Conservation (phyloP, 257 asterid species). For the Paulownia fortunei region DNA sequence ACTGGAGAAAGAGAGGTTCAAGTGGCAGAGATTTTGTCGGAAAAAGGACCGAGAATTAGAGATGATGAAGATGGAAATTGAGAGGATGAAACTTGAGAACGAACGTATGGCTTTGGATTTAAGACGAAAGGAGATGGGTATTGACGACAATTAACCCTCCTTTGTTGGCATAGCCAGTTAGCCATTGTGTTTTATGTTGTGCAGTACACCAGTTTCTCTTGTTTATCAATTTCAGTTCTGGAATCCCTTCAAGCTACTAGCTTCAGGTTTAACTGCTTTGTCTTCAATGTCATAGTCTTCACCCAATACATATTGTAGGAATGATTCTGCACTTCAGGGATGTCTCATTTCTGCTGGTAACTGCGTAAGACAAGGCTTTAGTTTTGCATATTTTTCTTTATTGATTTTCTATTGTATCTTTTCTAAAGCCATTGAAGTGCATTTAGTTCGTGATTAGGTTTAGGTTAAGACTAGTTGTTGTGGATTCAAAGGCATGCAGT, state of each 20-base stretch:
- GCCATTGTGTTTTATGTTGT: neutral
- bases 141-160: slow-evolving; percentile 28
- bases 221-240: neutral
- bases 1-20: slow-evolving; percentile 60
- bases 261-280: neutral
- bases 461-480: slow-evolving; percentile 5
- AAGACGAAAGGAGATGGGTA: slow-evolving; percentile 51
- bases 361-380: slow-evolving; percentile 14
- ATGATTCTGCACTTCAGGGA: neutral
- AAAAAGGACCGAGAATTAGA: slow-evolving; percentile 61
- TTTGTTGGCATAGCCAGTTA: neutral
- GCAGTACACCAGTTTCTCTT: slow-evolving; percentile 4
- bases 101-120: slow-evolving; percentile 59
- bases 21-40: slow-evolving; percentile 61
- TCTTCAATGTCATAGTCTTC: slow-evolving; percentile 5
- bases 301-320: slow-evolving; percentile 18
- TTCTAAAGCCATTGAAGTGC: neutral
- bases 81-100: slow-evolving; percentile 61
- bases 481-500: slow-evolving; percentile 22
- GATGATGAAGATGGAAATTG: slow-evolving; percentile 50
- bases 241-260: neutral
- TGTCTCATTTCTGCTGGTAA: slow-evolving; percentile 27
- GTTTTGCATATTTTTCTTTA: neutral
- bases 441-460: slow-evolving; percentile 10
- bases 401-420: neutral